These are phyloP conservation scores for Paraphoma chrysanthemicola DNA, from an alignment of 2,329 filamentous ascomycete species.

Conservation along the genomic window DNA sequence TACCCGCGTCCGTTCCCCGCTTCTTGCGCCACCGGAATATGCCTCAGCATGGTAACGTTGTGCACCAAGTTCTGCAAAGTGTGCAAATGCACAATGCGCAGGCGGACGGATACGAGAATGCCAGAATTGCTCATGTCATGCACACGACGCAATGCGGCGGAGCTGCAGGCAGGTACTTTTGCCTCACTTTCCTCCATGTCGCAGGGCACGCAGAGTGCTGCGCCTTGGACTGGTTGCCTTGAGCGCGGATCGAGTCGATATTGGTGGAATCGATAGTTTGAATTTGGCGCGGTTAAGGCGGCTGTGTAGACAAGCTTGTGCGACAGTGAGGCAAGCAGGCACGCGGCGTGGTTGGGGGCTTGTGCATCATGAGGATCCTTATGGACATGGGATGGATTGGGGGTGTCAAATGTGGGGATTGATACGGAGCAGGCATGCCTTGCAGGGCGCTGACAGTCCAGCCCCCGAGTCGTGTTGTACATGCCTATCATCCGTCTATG, in stretches of 20 bases:
- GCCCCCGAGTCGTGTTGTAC: too few relatives aligned
- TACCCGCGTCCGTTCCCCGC: background rate
- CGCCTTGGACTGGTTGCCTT: background rate
- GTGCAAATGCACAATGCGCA: background rate
- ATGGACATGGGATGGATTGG: too few relatives aligned
- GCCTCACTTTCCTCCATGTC: background rate
- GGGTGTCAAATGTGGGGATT: background rate
- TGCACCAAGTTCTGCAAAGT: background rate
- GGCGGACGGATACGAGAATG: too few relatives aligned
- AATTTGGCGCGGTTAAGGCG: background rate
- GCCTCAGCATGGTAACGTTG: background rate
- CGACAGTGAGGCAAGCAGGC: background rate
- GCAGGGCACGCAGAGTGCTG: background rate
- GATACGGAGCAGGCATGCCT: background rate
- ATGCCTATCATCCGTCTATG: too few relatives aligned
- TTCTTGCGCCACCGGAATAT: background rate
- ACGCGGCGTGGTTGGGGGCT: too few relatives aligned
- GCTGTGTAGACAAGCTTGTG: background rate
- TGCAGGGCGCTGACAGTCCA: background rate
- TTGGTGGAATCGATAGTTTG: background rate
- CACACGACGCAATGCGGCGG: too few relatives aligned
- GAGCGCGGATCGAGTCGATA: background rate
- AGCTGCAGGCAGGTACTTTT: background rate
- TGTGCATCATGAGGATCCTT: too few relatives aligned
- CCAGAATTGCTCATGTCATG: too few relatives aligned